Percentiles rank a stretch among this genome's conserved stretches.
phyloP scores from a whole-genome alignment of 371 early-diverging fungal genomes.

The Globomyces sp. region DNA sequence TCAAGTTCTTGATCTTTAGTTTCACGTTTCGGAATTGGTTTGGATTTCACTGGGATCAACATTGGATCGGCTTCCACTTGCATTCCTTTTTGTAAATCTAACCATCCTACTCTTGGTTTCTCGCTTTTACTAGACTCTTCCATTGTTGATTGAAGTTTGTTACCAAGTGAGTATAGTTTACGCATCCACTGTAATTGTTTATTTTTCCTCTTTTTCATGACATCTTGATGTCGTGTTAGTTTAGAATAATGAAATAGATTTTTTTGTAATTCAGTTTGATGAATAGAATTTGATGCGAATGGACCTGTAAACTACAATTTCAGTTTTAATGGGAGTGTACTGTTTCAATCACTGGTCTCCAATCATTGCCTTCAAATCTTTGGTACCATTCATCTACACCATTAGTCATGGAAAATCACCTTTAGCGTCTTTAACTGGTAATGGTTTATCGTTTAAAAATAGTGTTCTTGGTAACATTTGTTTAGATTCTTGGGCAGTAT shows the following conservation, averaged over 20 bases:
- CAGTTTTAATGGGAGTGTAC: conserved; percentile 18
- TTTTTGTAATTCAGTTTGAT: not conserved
- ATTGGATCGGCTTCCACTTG: conserved; percentile 1
- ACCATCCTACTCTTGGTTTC: conserved; percentile 1
- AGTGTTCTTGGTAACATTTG: conserved; percentile 25
- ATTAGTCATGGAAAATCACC: not conserved
- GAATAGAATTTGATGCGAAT: not conserved
- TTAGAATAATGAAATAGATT: conserved; percentile 40
- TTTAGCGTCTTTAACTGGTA: conserved; percentile 9
- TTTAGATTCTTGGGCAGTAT: conserved; percentile 35
- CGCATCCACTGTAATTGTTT: conserved; percentile 49
- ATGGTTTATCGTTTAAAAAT: conserved; percentile 29
- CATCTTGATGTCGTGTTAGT: conserved; percentile 37
- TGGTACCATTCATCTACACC: conserved; percentile 47
- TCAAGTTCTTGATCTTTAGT: conserved; percentile 15
- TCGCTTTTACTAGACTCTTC: not conserved
- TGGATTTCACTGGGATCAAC: conserved; percentile 3
- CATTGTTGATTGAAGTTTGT: not conserved
- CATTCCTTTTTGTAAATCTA: not conserved
- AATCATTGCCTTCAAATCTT: conserved; percentile 53
- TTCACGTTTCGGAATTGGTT: not conserved
- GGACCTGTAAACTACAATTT: not conserved
- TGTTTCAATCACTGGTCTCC: conserved; percentile 49
- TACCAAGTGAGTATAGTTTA: conserved; percentile 37
- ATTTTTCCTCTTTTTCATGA: conserved; percentile 29